Conservation (phyloP, 208 protist genomes). For the Crithidia bombi region DNA sequence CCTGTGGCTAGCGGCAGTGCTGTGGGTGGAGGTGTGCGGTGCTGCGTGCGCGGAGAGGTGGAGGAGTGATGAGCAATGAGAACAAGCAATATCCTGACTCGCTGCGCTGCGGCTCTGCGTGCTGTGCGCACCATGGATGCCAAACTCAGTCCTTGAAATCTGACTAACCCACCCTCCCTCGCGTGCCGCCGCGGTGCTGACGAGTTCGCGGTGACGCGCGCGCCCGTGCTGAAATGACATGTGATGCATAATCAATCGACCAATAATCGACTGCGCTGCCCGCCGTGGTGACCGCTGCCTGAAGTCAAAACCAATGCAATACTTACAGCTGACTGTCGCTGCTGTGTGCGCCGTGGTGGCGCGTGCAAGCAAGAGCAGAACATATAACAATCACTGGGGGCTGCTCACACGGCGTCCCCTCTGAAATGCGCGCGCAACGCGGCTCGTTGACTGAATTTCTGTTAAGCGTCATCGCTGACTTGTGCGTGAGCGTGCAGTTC, state of each 20-base stretch:
- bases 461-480: slow-evolving; percentile 55
- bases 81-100: slow-evolving; percentile 63
- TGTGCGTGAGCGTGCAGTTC: neutral
- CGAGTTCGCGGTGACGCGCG: neutral
- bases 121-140: slow-evolving; percentile 32
- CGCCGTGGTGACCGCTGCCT: slow-evolving; percentile 6
- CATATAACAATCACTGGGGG: slow-evolving; percentile 38
- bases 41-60: slow-evolving; percentile 9
- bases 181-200: neutral
- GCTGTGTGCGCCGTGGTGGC: neutral
- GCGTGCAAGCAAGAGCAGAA: slow-evolving; percentile 39
- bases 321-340: slow-evolving; percentile 12
- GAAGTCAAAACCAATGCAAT: slow-evolving; percentile 27
- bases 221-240: slow-evolving; percentile 3
- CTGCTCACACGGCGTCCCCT: slow-evolving; percentile 21
- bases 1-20: neutral
- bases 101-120: slow-evolving; percentile 16
- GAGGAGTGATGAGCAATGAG: slow-evolving; percentile 52
- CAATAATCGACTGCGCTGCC: slow-evolving; percentile 19
- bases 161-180: slow-evolving; percentile 21
- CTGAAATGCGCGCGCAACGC: slow-evolving; percentile 25
- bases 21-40: neutral
- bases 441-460: slow-evolving; percentile 30
- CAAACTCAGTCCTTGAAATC: slow-evolving; percentile 65
- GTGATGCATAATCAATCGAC: slow-evolving; percentile 24